Evolutionary conservation across 1,139 yeast genomes (phyloP).

Genomic region (Candida tetrigidarum): DNA sequence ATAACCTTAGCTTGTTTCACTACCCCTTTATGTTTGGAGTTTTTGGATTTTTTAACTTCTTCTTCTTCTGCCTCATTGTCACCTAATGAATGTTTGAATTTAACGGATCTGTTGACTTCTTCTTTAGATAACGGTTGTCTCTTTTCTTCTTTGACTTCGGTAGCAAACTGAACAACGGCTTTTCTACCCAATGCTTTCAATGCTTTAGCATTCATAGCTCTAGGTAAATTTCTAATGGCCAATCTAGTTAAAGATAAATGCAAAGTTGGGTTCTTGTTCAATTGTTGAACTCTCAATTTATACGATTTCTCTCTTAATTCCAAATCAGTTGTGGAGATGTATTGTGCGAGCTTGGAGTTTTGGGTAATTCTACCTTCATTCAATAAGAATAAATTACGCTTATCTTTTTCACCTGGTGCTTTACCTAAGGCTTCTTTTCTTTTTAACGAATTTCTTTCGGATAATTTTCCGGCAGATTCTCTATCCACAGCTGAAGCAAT

Average conservation of each 20-base stretch:
- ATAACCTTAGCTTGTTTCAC: conserved; percentile 93
- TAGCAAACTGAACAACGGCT: conserved; percentile 96
- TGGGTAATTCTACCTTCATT: conserved; percentile 94
- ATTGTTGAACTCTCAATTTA: conserved; percentile 84
- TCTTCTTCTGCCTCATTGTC: conserved; percentile 36
- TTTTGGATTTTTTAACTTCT: conserved; percentile 53
- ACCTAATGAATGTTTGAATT: conserved; percentile 54
- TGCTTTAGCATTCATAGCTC: conserved; percentile 88
- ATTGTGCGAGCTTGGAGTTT: conserved; percentile 76
- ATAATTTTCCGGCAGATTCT: conserved; percentile 76
- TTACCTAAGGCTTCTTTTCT: conserved; percentile 82
- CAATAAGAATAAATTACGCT: conserved; percentile 79
- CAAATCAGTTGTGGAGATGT: conserved; percentile 72
- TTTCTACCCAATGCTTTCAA: conserved; percentile 91
- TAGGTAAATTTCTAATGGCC: conserved; percentile 91
- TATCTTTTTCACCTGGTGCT: conserved; percentile 79
- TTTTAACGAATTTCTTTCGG: conserved; percentile 73
- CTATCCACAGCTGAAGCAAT: conserved; percentile 87
- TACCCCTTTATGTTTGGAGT: conserved; percentile 81
- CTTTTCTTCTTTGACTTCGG: conserved; percentile 72
- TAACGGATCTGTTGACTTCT: conserved; percentile 79
- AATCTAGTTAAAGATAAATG: conserved; percentile 92
- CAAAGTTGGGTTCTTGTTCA: conserved; percentile 86
- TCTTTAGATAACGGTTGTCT: conserved; percentile 92
- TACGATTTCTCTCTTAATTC: conserved; percentile 90